Conservation (phyloP, 2,329 filamentous ascomycete species). For the Pleomassaria siparia region DNA sequence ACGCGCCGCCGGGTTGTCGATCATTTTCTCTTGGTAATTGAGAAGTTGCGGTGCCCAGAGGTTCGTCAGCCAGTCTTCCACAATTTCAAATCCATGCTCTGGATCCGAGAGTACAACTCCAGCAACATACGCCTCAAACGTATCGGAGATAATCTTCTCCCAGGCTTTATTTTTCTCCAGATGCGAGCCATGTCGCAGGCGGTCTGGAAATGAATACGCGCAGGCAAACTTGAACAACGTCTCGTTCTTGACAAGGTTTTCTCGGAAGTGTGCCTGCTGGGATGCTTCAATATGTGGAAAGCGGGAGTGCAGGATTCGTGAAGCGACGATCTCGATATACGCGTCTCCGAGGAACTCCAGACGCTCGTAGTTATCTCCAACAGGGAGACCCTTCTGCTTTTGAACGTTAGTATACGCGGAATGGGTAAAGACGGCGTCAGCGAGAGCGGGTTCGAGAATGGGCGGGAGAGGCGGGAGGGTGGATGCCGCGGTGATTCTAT, state of each 20-base stretch:
- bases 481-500: conserved; percentile 31
- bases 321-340: conserved; percentile 76
- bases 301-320: conserved; percentile 71
- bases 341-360: conserved; percentile 90
- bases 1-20: conserved; percentile 44
- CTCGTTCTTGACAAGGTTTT: conserved; percentile 77
- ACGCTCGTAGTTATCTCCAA: conserved; percentile 66
- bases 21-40: conserved; percentile 28
- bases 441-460: conserved; percentile 61
- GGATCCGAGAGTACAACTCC: conserved; percentile 72
- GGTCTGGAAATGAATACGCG: conserved; percentile 69
- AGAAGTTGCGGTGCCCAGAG: conserved; percentile 63
- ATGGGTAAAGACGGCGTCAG: conserved; percentile 69
- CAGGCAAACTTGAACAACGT: conserved; percentile 71
- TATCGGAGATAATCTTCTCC: conserved; percentile 77
- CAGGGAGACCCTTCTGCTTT: conserved; percentile 8
- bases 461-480: conserved; percentile 61
- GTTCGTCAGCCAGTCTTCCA: conserved; percentile 69
- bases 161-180: conserved; percentile 33
- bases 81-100: conserved; percentile 60
- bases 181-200: conserved; percentile 55
- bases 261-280: conserved; percentile 72
- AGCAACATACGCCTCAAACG: conserved; percentile 89
- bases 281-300: conserved; percentile 69
- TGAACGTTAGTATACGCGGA: conserved; percentile 28